These are phyloP conservation scores for Pterocarpus macrocarpus DNA, from an alignment of 306 rosid species.

Conservation along the genomic window DNA sequence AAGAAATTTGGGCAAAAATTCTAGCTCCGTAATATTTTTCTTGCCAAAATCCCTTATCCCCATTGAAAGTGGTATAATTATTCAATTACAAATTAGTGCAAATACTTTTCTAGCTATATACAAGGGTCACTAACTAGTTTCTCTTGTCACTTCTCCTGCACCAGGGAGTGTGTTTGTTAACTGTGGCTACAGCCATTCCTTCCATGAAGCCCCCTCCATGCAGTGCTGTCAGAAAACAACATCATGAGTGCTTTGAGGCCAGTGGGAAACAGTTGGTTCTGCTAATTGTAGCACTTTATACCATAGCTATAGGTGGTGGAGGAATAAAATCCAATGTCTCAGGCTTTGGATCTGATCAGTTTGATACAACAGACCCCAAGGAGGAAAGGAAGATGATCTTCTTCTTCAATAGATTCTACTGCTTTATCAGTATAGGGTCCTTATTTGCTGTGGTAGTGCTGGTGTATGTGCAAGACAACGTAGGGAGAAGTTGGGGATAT, in stretches of 20 bases:
- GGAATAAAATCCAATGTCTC: conserved; percentile 95
- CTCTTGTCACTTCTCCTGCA: conserved; percentile 37
- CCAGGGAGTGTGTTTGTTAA: conserved; percentile 75
- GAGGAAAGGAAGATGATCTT: conserved; percentile 88
- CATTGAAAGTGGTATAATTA: too few species aligned
- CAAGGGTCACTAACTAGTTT: not conserved
- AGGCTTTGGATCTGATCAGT: conserved; percentile 88
- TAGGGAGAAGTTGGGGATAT: conserved; percentile 90
- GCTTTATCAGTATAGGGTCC: conserved; percentile 84
- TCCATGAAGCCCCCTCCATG: conserved; percentile 85
- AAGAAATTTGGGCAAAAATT: too few species aligned
- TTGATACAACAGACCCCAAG: conserved; percentile 69
- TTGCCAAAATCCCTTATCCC: too few species aligned
- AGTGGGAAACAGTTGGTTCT: conserved; percentile 67
- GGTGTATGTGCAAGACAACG: conserved; percentile 85
- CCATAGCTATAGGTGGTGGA: conserved; percentile 84
- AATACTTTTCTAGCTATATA: not conserved
- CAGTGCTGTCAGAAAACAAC: conserved; percentile 56
- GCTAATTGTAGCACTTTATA: conserved; percentile 79
- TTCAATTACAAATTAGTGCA: not conserved
- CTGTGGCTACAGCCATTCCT: conserved; percentile 77
- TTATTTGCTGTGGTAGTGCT: conserved; percentile 78
- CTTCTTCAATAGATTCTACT: conserved; percentile 96
- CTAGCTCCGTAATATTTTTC: too few species aligned
- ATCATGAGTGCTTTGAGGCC: conserved; percentile 71